phyloP scores from a whole-genome alignment of 805 yeast species.

The Yarrowia deformans region DNA sequence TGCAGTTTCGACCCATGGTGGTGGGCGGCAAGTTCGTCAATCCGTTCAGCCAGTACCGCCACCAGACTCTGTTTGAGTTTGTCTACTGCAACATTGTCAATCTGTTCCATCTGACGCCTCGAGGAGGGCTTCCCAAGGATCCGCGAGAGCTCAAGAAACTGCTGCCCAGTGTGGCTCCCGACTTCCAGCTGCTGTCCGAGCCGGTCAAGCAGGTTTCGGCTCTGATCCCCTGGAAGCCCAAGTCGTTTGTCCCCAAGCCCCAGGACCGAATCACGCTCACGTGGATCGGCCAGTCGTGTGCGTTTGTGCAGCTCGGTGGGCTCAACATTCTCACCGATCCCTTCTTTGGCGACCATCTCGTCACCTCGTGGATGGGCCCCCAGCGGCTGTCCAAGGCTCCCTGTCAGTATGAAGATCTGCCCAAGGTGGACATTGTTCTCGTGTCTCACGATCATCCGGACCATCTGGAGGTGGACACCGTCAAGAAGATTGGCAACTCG shows the following conservation, averaged over 20 bases:
- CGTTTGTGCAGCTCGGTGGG: slow-evolving; percentile 72
- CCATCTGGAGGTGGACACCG: slow-evolving; percentile 76
- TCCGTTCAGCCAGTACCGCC: slow-evolving; percentile 88
- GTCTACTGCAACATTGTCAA: slow-evolving; percentile 75
- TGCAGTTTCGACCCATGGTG: slow-evolving; percentile 56
- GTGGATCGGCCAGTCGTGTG: slow-evolving; percentile 95
- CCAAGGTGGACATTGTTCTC: slow-evolving; percentile 71
- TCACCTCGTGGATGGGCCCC: slow-evolving; percentile 76
- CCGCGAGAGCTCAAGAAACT: slow-evolving; percentile 58
- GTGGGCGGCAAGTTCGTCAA: slow-evolving; percentile 84
- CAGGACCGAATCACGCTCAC: slow-evolving; percentile 65
- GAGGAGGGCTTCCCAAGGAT: slow-evolving; percentile 66
- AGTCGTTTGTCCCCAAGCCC: slow-evolving; percentile 41
- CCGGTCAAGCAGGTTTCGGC: slow-evolving; percentile 41
- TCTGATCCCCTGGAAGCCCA: slow-evolving; percentile 46
- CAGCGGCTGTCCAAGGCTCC: slow-evolving; percentile 84
- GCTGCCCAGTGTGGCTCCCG: slow-evolving; percentile 69
- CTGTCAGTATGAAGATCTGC: slow-evolving; percentile 65
- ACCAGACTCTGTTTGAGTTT: slow-evolving; percentile 89
- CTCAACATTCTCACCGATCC: slow-evolving; percentile 89
- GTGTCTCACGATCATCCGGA: slow-evolving; percentile 97
- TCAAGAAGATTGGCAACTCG: slow-evolving; percentile 60
- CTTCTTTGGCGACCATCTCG: slow-evolving; percentile 68
- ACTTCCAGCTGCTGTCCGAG: slow-evolving; percentile 55
- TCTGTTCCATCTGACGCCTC: slow-evolving; percentile 63